A percentile compares a stretch with the other conserved stretches of the same genome.
Conservation (phyloP, 1,284 basidiomycete genomes). For the Lentinula novae-zelandiae region DNA sequence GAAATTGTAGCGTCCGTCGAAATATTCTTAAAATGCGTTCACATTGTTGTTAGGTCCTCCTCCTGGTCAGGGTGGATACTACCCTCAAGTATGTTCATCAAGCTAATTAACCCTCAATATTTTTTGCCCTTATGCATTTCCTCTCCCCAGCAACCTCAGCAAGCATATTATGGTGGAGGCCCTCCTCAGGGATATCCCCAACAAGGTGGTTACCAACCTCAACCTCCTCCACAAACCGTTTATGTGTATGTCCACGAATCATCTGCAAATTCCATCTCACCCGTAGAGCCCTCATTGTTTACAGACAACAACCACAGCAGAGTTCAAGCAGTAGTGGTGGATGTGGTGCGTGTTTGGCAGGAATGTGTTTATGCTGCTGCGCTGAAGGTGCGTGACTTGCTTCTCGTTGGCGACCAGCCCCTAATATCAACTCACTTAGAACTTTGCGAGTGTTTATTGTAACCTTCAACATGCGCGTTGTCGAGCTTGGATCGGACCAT, state of each 20-base stretch:
- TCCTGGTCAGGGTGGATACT: conserved; percentile 66
- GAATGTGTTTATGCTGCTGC: conserved; percentile 72
- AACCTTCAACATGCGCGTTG: conserved; percentile 10
- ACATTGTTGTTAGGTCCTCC: conserved; percentile 42
- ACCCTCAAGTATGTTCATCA: conserved; percentile 52
- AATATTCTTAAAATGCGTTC: background rate
- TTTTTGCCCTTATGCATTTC: background rate
- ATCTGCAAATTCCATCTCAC: background rate
- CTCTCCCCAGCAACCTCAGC: conserved; percentile 52
- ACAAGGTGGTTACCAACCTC: conserved; percentile 42
- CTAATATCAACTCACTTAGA: conserved; percentile 36
- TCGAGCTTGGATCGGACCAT: conserved; percentile 4
- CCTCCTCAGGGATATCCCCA: conserved; percentile 30
- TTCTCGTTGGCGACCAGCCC: background rate
- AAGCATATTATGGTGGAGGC: conserved; percentile 55
- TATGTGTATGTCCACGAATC: conserved; percentile 53
- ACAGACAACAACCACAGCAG: conserved; percentile 53
- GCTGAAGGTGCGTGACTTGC: conserved; percentile 57
- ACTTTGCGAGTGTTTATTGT: conserved; percentile 72
- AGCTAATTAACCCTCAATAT: background rate
- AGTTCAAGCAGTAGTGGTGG: conserved; percentile 38
- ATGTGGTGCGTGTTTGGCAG: conserved; percentile 71
- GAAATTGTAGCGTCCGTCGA: no score
- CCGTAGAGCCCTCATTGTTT: background rate
- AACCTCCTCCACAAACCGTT: conserved; percentile 68